A percentile compares a stretch with the other conserved stretches of the same genome.
phyloP scores from a whole-genome alignment of 169 alveolate genomes.

The Plasmodium malariae region DNA sequence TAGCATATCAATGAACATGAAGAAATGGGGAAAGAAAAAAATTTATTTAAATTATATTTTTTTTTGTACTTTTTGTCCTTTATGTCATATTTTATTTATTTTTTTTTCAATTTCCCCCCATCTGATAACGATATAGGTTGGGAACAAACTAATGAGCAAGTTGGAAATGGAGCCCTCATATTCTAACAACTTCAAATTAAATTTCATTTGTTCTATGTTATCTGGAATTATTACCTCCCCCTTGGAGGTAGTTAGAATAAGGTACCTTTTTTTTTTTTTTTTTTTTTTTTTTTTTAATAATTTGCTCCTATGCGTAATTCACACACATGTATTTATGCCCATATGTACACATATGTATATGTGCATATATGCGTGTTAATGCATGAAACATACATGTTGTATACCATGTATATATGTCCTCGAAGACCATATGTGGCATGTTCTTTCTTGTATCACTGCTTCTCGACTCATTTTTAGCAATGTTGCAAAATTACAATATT shows the following conservation, averaged over 20 bases:
- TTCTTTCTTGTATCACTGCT: too few relatives aligned
- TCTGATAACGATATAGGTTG: too few relatives aligned
- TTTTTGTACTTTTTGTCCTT: not conserved
- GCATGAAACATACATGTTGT: not conserved
- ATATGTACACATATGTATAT: not conserved
- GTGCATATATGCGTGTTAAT: not conserved
- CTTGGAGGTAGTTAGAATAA: constrained; percentile 53
- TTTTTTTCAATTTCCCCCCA: not conserved
- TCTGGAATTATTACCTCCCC: constrained; percentile 70
- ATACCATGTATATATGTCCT: too few relatives aligned
- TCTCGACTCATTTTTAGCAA: too few relatives aligned
- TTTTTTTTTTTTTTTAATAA: not conserved
- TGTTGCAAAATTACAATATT: too few relatives aligned
- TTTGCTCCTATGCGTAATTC: not conserved
- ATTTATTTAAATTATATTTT: not conserved
- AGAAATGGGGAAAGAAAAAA: not conserved
- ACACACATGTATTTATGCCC: not conserved
- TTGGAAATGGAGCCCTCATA: constrained; percentile 32
- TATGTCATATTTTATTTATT: not conserved
- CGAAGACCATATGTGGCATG: too few relatives aligned
- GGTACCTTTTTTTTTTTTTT: constrained; percentile 20
- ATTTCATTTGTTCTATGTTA: constrained; percentile 33
- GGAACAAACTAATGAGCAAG: constrained; percentile 22
- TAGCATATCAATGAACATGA: not conserved
- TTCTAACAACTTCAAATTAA: constrained; percentile 43